Evolutionary conservation across 1,139 yeast genomes (phyloP).

Genomic region (Scheffersomyces stambukii): DNA sequence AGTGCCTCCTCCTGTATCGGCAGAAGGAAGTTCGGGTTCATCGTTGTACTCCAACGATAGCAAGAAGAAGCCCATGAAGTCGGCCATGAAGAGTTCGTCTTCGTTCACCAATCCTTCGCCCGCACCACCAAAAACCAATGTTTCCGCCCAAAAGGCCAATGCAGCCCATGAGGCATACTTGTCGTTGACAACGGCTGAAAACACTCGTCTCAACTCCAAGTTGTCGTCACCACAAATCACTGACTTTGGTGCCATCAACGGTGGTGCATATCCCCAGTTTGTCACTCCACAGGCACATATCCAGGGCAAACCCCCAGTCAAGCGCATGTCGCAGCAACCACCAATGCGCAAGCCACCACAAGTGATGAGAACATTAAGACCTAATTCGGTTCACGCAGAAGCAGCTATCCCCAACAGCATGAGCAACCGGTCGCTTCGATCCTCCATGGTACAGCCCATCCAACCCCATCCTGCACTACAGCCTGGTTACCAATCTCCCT

Average conservation of each 20-base stretch:
- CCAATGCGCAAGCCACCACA: slow-evolving; percentile 4
- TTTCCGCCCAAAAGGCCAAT: slow-evolving; percentile 15
- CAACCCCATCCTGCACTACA: slow-evolving; percentile 41
- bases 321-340: slow-evolving; percentile 25
- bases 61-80: slow-evolving; percentile 46
- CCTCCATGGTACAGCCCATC: slow-evolving; percentile 37
- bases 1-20: slow-evolving; percentile 12
- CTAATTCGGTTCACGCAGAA: slow-evolving; percentile 22
- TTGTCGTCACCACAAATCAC: slow-evolving; percentile 17
- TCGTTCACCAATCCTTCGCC: slow-evolving; percentile 18
- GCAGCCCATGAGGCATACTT: slow-evolving; percentile 62
- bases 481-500: slow-evolving; percentile 39
- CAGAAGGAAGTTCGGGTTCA: slow-evolving; percentile 23
- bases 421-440: slow-evolving; percentile 31
- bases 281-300: slow-evolving; percentile 4
- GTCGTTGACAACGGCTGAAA: slow-evolving; percentile 71
- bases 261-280: slow-evolving; percentile 12
- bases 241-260: slow-evolving; percentile 5
- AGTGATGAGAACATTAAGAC: slow-evolving; percentile 29
- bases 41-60: slow-evolving; percentile 31
- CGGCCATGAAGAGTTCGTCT: slow-evolving; percentile 57
- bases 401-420: slow-evolving; percentile 16
- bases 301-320: slow-evolving; percentile 9
- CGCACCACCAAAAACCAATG: slow-evolving; percentile 5
- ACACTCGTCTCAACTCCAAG: slow-evolving; percentile 67